Conservation (phyloP, 2,329 filamentous ascomycete genomes). For the Zalaria sp. region DNA sequence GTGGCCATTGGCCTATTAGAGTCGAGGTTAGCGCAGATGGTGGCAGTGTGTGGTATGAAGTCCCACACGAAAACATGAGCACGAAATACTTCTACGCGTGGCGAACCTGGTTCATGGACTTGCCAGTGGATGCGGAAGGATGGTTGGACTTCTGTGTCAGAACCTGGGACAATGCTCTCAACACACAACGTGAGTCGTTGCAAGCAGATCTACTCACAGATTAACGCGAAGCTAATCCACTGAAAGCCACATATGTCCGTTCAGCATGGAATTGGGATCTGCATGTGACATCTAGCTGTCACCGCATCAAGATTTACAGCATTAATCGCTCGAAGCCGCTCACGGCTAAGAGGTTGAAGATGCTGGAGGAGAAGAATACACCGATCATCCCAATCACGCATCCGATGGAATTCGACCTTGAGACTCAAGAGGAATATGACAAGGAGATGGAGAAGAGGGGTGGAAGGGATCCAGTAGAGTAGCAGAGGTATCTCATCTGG, state of each 20-base stretch:
- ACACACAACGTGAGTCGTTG: constrained; percentile 25
- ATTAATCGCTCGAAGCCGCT: constrained; percentile 38
- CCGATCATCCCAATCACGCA: constrained; percentile 40
- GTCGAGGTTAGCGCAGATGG: constrained; percentile 52
- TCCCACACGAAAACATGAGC: constrained; percentile 45
- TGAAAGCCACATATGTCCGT: constrained; percentile 23
- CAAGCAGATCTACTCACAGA: neutral
- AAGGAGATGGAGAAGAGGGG: constrained; percentile 24
- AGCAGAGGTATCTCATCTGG: neutral
- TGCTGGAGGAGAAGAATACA: constrained; percentile 35
- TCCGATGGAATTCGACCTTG: constrained; percentile 35
- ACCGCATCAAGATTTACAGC: constrained; percentile 48
- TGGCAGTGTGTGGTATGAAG: constrained; percentile 49
- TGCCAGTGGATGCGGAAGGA: constrained; percentile 41
- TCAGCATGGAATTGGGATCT: constrained; percentile 47
- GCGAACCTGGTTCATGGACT: constrained; percentile 48
- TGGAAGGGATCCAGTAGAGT: constrained; percentile 30
- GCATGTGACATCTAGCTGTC: constrained; percentile 49
- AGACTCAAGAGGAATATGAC: constrained; percentile 36
- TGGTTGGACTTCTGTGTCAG: constrained; percentile 31
- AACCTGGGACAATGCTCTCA: constrained; percentile 32
- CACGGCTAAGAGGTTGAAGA: constrained; percentile 36
- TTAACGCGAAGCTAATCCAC: constrained; percentile 10
- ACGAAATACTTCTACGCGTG: constrained; percentile 50
- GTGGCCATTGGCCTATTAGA: constrained; percentile 36